These are phyloP conservation scores for Fusarium newnesense DNA, from an alignment of 2,329 filamentous ascomycete species.

Conservation along the genomic window DNA sequence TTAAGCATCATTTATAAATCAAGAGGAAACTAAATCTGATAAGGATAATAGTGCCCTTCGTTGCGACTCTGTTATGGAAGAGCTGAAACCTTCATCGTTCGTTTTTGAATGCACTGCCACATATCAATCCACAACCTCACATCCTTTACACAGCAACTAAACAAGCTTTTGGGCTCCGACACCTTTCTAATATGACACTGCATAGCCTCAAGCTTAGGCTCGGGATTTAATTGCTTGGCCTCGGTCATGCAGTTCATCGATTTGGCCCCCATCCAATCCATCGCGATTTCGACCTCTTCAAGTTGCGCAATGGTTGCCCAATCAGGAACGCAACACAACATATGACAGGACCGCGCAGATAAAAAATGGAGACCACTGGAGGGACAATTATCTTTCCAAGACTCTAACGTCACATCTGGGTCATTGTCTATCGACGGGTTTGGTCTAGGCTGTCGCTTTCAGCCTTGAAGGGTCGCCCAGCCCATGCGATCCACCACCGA, in stretches of 20 bases:
- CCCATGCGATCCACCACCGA: conserved; percentile 7
- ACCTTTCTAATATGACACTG: neutral
- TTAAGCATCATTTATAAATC: neutral
- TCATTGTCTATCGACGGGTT: conserved; percentile 16
- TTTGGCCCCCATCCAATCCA: conserved; percentile 6
- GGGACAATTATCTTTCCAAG: neutral
- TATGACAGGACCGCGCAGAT: conserved; percentile 12
- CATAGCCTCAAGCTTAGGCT: conserved; percentile 14
- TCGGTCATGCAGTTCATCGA: conserved; percentile 1
- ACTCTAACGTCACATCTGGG: conserved; percentile 30
- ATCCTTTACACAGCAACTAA: neutral
- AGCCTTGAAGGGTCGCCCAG: conserved; percentile 13
- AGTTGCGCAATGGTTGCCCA: conserved; percentile 33
- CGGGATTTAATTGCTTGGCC: conserved; percentile 7
- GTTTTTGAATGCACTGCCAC: conserved; percentile 10
- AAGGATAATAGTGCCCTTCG: neutral
- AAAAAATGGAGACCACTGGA: conserved; percentile 26
- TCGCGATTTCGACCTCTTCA: conserved; percentile 21
- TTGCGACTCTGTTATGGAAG: neutral
- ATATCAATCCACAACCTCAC: neutral
- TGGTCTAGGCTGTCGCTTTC: conserved; percentile 25
- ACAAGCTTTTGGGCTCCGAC: conserved; percentile 10
- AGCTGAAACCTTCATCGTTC: neutral
- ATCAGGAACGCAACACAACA: conserved; percentile 26
- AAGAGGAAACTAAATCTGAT: neutral